Evolutionary conservation across 2,329 filamentous ascomycete genomes (phyloP), one percentile per base, ranked within the genome.

Genomic region (Scedosporium dehoogii): DNA sequence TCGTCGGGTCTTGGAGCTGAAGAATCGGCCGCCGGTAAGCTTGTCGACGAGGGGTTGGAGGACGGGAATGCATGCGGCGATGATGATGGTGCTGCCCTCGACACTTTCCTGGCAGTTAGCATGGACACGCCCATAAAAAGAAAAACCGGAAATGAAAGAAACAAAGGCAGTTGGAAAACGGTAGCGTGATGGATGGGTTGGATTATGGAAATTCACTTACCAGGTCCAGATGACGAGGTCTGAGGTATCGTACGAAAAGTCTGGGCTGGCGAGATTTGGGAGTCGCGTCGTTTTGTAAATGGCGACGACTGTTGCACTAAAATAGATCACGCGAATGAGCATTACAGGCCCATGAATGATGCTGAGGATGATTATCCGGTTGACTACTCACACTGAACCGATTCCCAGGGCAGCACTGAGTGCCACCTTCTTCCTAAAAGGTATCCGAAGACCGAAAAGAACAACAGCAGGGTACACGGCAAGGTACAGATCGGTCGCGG

Each of bases 151-250:
- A 46, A 4, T n/a, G 9, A 46, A 46, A 46, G 4, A 18, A 4
- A n/a, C 1, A 46, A 46, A 6, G 12, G n/a, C 2, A 6, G 12
- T 5, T 18, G 7, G 4, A 21, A n/a, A 46, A n/a, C 6, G 42
- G 7, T 6, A 44, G 42, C 3, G 42, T 16, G 42, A 4, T 12
- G 4, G 42, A 18, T 29, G 6, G 27, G 27, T 29, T 33, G 44
- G 18, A 14, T 14, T 9, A 48, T 18, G 3, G 6, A 4, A 16
- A 12, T 27, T 14, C 18, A 23, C 27, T 3, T 71, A 78, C 76
- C 73, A 71, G 5, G 77, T 79, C 77, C 78, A 80, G 29, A 79
- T 73, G 1, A 78, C 70, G 3, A 79, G 68, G n/a, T 78, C 75
- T 0, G 73, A 72, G 3, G 75, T 78, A 21, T 73, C 71, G 68